Evolutionary conservation across 306 rosid species (phyloP).

Genomic region (Lithocarpus polystachyus): DNA sequence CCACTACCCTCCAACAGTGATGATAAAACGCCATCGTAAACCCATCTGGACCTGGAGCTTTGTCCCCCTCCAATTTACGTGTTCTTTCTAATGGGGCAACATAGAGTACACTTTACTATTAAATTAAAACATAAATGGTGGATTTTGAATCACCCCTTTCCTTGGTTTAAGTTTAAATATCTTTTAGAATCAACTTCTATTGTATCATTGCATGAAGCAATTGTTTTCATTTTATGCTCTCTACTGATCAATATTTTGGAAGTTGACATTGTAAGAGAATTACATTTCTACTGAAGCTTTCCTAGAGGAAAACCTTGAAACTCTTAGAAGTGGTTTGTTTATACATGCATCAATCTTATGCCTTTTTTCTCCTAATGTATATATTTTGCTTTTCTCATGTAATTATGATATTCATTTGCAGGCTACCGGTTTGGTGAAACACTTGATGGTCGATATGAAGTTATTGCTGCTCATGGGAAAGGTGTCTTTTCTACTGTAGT

Average conservation of each 20-base stretch:
- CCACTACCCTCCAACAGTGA: no score
- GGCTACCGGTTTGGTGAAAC: constrained; percentile 91
- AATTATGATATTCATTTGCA: constrained; percentile 28
- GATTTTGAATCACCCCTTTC: background rate
- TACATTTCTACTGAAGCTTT: background rate
- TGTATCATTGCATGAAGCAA: background rate
- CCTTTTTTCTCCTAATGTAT: background rate
- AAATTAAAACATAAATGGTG: background rate
- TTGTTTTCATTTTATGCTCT: background rate
- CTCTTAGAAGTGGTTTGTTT: background rate
- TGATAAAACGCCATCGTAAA: no score
- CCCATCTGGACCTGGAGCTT: no score
- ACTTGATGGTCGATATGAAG: constrained; percentile 94
- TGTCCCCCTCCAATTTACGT: no score
- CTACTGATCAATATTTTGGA: background rate
- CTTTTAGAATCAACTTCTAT: background rate
- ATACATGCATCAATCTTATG: background rate
- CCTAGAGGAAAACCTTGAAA: background rate
- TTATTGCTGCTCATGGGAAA: constrained; percentile 90
- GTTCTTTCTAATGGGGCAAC: background rate
- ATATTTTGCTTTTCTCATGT: constrained; percentile 15
- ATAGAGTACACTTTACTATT: background rate
- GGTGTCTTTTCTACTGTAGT: constrained; percentile 98
- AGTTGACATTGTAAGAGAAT: background rate
- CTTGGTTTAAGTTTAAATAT: background rate